Base-by-base conservation (phyloP, 305 asterid species). In the Fraxinus angustifolia region DNA sequence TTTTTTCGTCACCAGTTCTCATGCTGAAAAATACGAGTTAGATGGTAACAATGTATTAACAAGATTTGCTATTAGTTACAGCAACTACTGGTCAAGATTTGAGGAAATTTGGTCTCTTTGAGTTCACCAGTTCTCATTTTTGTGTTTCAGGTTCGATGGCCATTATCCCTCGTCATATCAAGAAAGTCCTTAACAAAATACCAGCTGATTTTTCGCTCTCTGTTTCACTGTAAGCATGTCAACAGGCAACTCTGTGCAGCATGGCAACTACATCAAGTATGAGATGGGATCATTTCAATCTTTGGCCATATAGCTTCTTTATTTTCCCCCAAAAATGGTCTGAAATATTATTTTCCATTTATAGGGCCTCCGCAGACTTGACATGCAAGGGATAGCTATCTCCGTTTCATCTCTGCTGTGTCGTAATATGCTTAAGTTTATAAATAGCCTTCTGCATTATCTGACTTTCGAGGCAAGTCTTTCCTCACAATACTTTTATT, bases 201-300 rank as follows among this genome's bases (percentile, higher is more conserved):
- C 86, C 98, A 96, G 88, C 87, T 96, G 82, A 92, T 96, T 83
- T 96, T 94, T 79, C 95, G 95, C 82, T 91, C 90, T 84, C 90
- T 96, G 87, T 96, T 96, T 86, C 98, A 89, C 89, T 94, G 98
- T 87, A 96, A 96, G 92, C 97, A 94, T 84, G 99, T 96, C 80
- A 91, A 94, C 83, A 87, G 98, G 82, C 99, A 96, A 88, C 99
- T 96, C 83, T 94, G 98, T 88, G 97, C 96, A n/a, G 97, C 99
- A 83, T 96, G 99, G 99, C 99, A 96, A 84, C 82, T 91, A 56
- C 98, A 96, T 88, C 99, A 96, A 78, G 99, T 96, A 85, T 73
- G 91, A 42, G 48, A 72, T 68, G 67, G 30, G 45, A 58, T 78
- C 16, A 28, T 67, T 79, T 77, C 70, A 40, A 38, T 38, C 35